Evolutionary conservation across 495 filamentous ascomycete species (phyloP).

Genomic region (Articulospora tetracladia): DNA sequence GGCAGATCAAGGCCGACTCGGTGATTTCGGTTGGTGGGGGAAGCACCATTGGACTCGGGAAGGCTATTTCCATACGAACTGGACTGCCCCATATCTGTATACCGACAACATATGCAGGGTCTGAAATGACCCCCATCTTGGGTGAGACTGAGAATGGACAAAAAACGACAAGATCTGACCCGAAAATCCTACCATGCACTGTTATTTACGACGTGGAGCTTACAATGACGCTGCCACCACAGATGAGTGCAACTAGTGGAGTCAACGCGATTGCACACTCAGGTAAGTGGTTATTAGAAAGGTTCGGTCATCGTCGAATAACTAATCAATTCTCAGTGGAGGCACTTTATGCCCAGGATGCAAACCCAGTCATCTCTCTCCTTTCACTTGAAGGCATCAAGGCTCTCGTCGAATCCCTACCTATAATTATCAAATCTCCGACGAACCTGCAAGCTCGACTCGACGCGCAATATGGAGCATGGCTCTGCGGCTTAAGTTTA

Average conservation of each 20-base stretch:
- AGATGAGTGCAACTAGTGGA: slow-evolving; percentile 59
- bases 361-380: slow-evolving; percentile 55
- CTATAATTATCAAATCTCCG: slow-evolving; percentile 49
- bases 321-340: slow-evolving; percentile 43
- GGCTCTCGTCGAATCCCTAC: slow-evolving; percentile 51
- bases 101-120: slow-evolving; percentile 67
- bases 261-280: slow-evolving; percentile 70
- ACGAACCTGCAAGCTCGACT: slow-evolving; percentile 46
- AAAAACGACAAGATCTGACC: slow-evolving; percentile 63
- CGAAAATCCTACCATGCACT: slow-evolving; percentile 59
- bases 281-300: slow-evolving; percentile 30
- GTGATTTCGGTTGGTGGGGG: slow-evolving; percentile 62
- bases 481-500: slow-evolving; percentile 61
- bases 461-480: slow-evolving; percentile 61
- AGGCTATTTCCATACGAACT: slow-evolving; percentile 62
- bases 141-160: slow-evolving; percentile 61
- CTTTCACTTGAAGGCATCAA: slow-evolving; percentile 55
- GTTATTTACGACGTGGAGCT: slow-evolving; percentile 70
- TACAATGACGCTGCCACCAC: slow-evolving; percentile 58
- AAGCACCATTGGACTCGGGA: slow-evolving; percentile 62
- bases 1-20: slow-evolving; percentile 44
- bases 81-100: slow-evolving; percentile 63
- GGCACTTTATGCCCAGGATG: slow-evolving; percentile 61
- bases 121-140: slow-evolving; percentile 66
- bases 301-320: background rate